Evolutionary conservation across 2,329 filamentous ascomycete species (phyloP).

Genomic region (Cladophialophora bantiana): DNA sequence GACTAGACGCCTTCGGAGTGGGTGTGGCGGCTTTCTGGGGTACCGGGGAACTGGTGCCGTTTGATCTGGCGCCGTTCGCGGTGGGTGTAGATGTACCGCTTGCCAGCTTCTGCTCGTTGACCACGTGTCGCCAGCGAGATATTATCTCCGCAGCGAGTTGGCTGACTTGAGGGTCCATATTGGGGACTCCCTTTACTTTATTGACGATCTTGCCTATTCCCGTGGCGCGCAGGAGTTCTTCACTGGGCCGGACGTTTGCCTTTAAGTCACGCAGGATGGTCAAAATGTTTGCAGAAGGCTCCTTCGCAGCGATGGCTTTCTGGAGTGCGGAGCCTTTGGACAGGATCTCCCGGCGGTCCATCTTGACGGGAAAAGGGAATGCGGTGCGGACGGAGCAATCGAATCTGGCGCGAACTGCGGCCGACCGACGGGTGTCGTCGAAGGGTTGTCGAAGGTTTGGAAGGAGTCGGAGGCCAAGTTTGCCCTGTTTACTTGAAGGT

Average conservation of each 20-base stretch:
- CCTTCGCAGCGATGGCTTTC: slow-evolving; percentile 78
- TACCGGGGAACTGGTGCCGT: slow-evolving; percentile 63
- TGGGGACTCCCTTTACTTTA: slow-evolving; percentile 81
- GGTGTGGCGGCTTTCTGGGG: slow-evolving; percentile 50
- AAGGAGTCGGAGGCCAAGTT: not conserved
- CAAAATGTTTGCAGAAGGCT: slow-evolving; percentile 75
- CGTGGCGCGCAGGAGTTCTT: slow-evolving; percentile 90
- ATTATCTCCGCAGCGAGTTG: slow-evolving; percentile 82
- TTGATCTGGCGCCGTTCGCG: slow-evolving; percentile 50
- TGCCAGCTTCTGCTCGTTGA: slow-evolving; percentile 61
- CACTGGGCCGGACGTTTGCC: slow-evolving; percentile 80
- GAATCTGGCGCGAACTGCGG: slow-evolving; percentile 5
- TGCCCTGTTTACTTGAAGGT: not conserved
- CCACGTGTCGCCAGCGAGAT: slow-evolving; percentile 81
- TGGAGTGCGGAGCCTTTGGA: slow-evolving; percentile 77
- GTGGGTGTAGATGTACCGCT: slow-evolving; percentile 42
- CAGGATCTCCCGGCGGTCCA: slow-evolving; percentile 84
- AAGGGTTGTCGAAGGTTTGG: not conserved
- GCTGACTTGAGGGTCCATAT: slow-evolving; percentile 67
- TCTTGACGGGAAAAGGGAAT: slow-evolving; percentile 49
- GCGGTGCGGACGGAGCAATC: not conserved
- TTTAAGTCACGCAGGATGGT: slow-evolving; percentile 79
- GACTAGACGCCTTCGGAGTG: slow-evolving; percentile 43
- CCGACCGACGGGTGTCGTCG: not conserved
- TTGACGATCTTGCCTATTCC: slow-evolving; percentile 89